These are phyloP conservation scores for Sarocladiaceae sp. DNA, from an alignment of 2,329 filamentous ascomycete species.

Conservation along the genomic window DNA sequence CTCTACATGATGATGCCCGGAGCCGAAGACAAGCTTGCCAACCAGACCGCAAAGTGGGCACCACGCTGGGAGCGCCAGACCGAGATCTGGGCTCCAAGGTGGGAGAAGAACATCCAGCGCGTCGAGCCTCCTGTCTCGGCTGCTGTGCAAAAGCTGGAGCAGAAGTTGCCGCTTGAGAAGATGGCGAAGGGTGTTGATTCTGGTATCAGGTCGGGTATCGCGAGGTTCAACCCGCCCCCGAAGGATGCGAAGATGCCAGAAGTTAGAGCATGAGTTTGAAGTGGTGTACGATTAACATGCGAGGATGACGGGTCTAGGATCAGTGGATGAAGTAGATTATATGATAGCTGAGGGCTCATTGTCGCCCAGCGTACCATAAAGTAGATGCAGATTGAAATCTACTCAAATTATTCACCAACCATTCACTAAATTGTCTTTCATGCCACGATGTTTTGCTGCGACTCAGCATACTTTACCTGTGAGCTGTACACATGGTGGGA, in stretches of 20 bases:
- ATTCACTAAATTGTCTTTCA: too few relatives aligned
- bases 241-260: slow-evolving; percentile 1
- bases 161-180: slow-evolving; percentile 44
- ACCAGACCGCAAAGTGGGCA: slow-evolving; percentile 54
- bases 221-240: slow-evolving; percentile 5
- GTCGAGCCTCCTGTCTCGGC: slow-evolving; percentile 43
- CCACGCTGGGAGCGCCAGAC: slow-evolving; percentile 57
- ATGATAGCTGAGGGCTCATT: not conserved
- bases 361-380: not conserved
- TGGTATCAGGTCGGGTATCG: slow-evolving; percentile 42
- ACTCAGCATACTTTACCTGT: too few relatives aligned
- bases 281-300: not conserved
- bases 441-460: too few relatives aligned
- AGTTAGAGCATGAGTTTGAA: not conserved
- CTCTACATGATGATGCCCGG: slow-evolving; percentile 55
- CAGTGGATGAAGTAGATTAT: slow-evolving; percentile 2
- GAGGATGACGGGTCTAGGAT: not conserved
- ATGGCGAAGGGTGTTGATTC: slow-evolving; percentile 45
- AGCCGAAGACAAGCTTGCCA: slow-evolving; percentile 48
- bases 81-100: slow-evolving; percentile 45
- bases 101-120: slow-evolving; percentile 42
- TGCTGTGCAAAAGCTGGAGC: slow-evolving; percentile 41
- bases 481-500: too few relatives aligned
- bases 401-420: not conserved
- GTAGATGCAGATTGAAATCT: not conserved